A percentile compares a stretch with the other conserved stretches of the same genome.
phyloP scores from a whole-genome alignment of 805 yeast species.

The Yamadazyma nakazawae region DNA sequence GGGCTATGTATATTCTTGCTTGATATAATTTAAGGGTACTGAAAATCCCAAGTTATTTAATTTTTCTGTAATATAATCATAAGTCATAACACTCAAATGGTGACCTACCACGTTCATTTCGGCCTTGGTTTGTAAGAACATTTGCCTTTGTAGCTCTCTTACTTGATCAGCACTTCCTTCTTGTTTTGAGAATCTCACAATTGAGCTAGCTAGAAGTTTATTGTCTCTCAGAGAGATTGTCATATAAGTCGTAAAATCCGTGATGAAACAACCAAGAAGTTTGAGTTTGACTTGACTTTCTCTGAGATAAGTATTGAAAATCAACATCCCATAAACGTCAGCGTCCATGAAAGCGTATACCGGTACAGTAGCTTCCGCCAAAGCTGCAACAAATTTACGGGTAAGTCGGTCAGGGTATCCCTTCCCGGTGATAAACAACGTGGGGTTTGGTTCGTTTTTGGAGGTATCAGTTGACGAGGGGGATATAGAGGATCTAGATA shows the following conservation, averaged over 20 bases:
- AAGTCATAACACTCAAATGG: not conserved
- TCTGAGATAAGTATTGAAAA: slow-evolving; percentile 35
- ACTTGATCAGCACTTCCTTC: slow-evolving; percentile 18
- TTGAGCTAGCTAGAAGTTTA: slow-evolving; percentile 16
- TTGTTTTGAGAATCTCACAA: slow-evolving; percentile 2
- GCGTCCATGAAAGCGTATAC: slow-evolving; percentile 55
- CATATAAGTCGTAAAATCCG: slow-evolving; percentile 35
- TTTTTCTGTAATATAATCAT: not conserved
- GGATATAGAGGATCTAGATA: not conserved
- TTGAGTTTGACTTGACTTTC: not conserved
- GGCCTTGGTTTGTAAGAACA: slow-evolving; percentile 49
- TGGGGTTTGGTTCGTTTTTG: not conserved
- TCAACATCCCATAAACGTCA: slow-evolving; percentile 62
- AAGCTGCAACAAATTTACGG: slow-evolving; percentile 32
- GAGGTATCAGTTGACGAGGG: not conserved
- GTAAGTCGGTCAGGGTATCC: slow-evolving; percentile 66
- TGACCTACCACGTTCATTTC: slow-evolving; percentile 47
- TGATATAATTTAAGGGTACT: too few relatives aligned
- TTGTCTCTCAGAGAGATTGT: slow-evolving; percentile 21
- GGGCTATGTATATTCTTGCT: too few relatives aligned
- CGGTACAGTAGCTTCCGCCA: slow-evolving; percentile 28
- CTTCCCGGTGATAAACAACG: slow-evolving; percentile 52
- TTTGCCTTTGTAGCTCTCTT: slow-evolving; percentile 52
- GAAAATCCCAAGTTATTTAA: not conserved
- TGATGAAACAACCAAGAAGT: slow-evolving; percentile 40